Percentiles rank a stretch among this genome's conserved stretches.
Conservation (phyloP, 2,329 filamentous ascomycete genomes). For the Alternaria brassicicola region DNA sequence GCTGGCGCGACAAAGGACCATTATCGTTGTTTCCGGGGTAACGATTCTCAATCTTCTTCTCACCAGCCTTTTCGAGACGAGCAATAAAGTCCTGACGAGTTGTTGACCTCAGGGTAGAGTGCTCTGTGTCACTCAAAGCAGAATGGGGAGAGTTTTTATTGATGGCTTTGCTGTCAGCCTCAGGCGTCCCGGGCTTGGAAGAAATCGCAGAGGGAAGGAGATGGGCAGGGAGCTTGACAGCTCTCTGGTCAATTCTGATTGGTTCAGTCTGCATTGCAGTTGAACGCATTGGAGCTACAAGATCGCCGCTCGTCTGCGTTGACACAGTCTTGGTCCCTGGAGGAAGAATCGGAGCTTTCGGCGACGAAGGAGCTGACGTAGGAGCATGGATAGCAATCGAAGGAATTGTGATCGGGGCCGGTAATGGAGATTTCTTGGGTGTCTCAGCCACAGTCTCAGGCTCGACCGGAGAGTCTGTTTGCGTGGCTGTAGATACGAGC, state of each 20-base stretch:
- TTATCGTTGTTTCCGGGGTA: slow-evolving; percentile 84
- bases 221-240: slow-evolving; percentile 75
- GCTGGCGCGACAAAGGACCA: slow-evolving; percentile 67
- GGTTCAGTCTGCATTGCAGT: slow-evolving; percentile 84
- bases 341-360: slow-evolving; percentile 76
- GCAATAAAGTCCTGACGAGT: slow-evolving; percentile 40
- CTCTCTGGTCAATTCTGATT: slow-evolving; percentile 80
- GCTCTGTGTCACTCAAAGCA: slow-evolving; percentile 16
- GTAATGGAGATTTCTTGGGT: slow-evolving; percentile 36
- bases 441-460: slow-evolving; percentile 35
- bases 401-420: slow-evolving; percentile 65
- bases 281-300: slow-evolving; percentile 57
- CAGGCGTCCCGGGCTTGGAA: slow-evolving; percentile 56
- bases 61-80: slow-evolving; percentile 38
- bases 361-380: slow-evolving; percentile 77
- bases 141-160: slow-evolving; percentile 27
- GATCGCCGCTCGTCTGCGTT: slow-evolving; percentile 73
- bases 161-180: slow-evolving; percentile 18
- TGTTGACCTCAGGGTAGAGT: slow-evolving; percentile 19
- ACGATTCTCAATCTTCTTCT: slow-evolving; percentile 60
- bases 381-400: slow-evolving; percentile 93
- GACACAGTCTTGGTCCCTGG: slow-evolving; percentile 80
- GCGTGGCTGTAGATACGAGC: slow-evolving; percentile 65
- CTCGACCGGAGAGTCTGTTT: slow-evolving; percentile 56
- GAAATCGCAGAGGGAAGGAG: slow-evolving; percentile 78